Conservation (phyloP, 1,284 basidiomycete species). For the Naganishia albida region DNA sequence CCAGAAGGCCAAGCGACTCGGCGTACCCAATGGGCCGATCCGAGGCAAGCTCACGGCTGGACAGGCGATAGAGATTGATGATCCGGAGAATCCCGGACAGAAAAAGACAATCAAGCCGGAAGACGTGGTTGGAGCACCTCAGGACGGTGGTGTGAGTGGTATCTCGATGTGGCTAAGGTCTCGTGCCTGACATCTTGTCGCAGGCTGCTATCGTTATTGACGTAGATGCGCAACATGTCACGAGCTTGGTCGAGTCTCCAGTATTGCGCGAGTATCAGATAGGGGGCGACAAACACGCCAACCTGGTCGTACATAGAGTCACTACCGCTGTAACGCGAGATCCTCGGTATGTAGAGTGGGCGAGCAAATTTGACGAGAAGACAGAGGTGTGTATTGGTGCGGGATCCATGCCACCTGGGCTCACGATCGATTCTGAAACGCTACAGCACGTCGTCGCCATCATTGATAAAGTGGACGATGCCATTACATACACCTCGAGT, state of each 20-base stretch:
- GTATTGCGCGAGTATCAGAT: constrained; percentile 59
- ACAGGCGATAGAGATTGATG: constrained; percentile 52
- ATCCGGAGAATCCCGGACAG: constrained; percentile 58
- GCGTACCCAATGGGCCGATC: constrained; percentile 64
- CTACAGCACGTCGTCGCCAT: constrained; percentile 70
- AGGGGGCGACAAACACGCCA: constrained; percentile 54
- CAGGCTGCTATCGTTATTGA: constrained; percentile 66
- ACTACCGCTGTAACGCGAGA: constrained; percentile 70
- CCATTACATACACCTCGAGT: constrained; percentile 71
- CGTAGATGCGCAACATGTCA: constrained; percentile 59
- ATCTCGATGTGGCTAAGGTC: background rate
- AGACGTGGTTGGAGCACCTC: constrained; percentile 51
- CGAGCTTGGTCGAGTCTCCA: constrained; percentile 58
- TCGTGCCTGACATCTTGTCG: constrained; percentile 5
- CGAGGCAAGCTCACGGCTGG: constrained; percentile 55
- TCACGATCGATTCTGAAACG: background rate
- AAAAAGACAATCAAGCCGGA: constrained; percentile 56
- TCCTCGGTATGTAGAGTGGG: constrained; percentile 68
- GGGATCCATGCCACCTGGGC: background rate
- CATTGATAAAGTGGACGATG: constrained; percentile 63
- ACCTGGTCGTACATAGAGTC: constrained; percentile 67
- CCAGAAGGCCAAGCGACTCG: constrained; percentile 65
- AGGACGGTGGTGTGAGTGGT: constrained; percentile 48
- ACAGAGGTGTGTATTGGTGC: constrained; percentile 60
- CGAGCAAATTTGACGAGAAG: constrained; percentile 63